Base-by-base conservation (phyloP, 208 protist genomes). In the Trypanosoma brucei region DNA sequence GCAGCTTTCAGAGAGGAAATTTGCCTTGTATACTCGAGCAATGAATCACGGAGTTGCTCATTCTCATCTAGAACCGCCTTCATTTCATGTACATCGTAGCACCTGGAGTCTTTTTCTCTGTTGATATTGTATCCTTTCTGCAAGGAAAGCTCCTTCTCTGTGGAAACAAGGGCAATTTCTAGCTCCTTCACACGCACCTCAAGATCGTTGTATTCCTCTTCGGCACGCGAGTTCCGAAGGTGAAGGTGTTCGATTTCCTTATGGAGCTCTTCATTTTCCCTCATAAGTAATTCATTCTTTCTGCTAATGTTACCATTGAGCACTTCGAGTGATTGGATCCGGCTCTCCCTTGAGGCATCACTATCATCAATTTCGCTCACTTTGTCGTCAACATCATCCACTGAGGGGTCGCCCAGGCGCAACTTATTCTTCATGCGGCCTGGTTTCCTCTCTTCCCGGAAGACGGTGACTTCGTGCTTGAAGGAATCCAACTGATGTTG, bases 401-500 rank as follows among this genome's bases (percentile, higher is more conserved):
- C 30, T 37, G 8, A n/a, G 31, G 30, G 38, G 7, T 7, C 5
- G 39, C 53, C 52, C 31, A 62, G 45, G 35, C 34, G 44, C 51
- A 62, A 48, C 62, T 39, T 51, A 48, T 59, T 62, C 1, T 11
- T 14, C 2, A 30, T 34, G 22, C 57, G 42, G 55, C 62, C 42
- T 53, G 51, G 6, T 69, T 59, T 53, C 54, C 67, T 14, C 35
- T 71, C 62, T 72, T 62, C 46, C 65, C 75, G 13, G 53, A 59
- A 51, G 7, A 44, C 31, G 3, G 56, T 61, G 22, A 80, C 71
- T 58, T 84, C 78, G 34, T 75, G 52, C 50, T 84, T 78, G 22
- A 84, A 70, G 3, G 66, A 70, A 14, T 56, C 64, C 46, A 92
- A 72, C 62, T 92, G 85, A 31, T 78, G 78, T 63, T 85, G 81